These are phyloP conservation scores for Eragrostis curvula DNA, from an alignment of 176 grass and related monocot genomes.

Conservation along the genomic window DNA sequence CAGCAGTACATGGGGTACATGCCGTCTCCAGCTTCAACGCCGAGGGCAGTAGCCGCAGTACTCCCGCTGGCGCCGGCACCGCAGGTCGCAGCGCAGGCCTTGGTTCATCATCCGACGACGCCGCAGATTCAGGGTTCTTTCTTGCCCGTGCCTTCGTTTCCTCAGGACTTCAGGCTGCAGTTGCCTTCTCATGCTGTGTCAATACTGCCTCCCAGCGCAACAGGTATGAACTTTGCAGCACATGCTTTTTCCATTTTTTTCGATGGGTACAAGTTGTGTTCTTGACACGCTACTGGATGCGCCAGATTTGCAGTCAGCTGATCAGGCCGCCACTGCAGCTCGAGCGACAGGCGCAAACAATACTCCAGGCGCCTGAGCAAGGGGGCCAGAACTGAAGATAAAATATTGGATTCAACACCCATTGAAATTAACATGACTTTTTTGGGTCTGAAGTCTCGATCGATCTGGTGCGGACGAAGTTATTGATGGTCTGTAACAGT, in stretches of 20 bases:
- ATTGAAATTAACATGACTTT: conserved; percentile 28
- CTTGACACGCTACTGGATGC: not conserved
- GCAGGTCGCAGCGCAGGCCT: conserved; percentile 41
- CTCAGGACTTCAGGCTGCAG: conserved; percentile 61
- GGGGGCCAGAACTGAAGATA: not conserved
- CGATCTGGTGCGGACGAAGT: conserved; percentile 52
- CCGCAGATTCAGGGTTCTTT: conserved; percentile 55
- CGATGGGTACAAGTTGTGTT: not conserved
- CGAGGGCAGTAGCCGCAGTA: conserved; percentile 25
- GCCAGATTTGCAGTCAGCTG: conserved; percentile 40
- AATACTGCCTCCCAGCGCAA: conserved; percentile 35
- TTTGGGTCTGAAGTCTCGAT: conserved; percentile 12
- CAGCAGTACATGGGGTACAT: conserved; percentile 65
- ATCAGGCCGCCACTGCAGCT: conserved; percentile 25
- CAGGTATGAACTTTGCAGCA: conserved; percentile 24
- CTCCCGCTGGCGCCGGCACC: conserved; percentile 6
- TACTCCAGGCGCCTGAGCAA: conserved; percentile 35
- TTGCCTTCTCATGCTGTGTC: conserved; percentile 46
- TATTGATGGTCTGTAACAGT: conserved; percentile 62
- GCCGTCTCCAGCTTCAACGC: conserved; percentile 27
- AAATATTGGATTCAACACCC: conserved; percentile 22
- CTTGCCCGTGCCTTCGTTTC: conserved; percentile 38
- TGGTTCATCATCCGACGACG: conserved; percentile 50
- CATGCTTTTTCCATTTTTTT: not conserved
- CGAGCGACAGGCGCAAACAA: not conserved